Conservation (phyloP, 2,329 filamentous ascomycete genomes). For the Tolypocladium paradoxum region DNA sequence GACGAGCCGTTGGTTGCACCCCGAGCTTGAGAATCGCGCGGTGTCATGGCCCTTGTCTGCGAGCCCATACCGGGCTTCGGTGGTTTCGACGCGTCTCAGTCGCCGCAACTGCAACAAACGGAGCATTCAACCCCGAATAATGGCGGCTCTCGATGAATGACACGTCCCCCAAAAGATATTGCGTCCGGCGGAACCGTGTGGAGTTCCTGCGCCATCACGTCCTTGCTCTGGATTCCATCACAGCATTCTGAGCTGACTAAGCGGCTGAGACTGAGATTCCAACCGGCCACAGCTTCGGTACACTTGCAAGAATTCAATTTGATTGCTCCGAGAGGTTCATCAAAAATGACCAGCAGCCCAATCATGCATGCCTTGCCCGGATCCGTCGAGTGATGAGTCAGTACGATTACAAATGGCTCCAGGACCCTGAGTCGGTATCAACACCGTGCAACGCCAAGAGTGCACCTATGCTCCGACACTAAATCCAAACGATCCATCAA, state of each 20-base stretch:
- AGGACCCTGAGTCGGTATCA: not conserved
- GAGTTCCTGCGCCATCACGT: not conserved
- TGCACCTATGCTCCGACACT: conserved; percentile 32
- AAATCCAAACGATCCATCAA: conserved; percentile 50
- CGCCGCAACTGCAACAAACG: not conserved
- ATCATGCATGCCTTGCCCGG: not conserved
- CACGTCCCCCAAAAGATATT: not conserved
- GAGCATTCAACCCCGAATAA: no score
- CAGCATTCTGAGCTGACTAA: not conserved
- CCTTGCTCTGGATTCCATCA: not conserved
- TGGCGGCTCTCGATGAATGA: not conserved
- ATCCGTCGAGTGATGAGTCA: not conserved
- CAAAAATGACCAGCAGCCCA: not conserved
- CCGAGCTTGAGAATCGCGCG: not conserved
- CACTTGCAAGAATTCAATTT: not conserved
- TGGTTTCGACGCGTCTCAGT: not conserved
- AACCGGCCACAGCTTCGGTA: no score
- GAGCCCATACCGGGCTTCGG: no score
- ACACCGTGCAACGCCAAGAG: not conserved
- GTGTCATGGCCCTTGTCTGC: not conserved
- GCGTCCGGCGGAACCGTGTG: not conserved
- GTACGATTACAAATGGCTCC: not conserved
- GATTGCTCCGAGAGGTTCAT: not conserved
- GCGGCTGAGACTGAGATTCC: no score
- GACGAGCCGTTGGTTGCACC: not conserved